These are phyloP conservation scores for Neonectria coccinea DNA, from an alignment of 2,329 filamentous ascomycete genomes.

Conservation along the genomic window DNA sequence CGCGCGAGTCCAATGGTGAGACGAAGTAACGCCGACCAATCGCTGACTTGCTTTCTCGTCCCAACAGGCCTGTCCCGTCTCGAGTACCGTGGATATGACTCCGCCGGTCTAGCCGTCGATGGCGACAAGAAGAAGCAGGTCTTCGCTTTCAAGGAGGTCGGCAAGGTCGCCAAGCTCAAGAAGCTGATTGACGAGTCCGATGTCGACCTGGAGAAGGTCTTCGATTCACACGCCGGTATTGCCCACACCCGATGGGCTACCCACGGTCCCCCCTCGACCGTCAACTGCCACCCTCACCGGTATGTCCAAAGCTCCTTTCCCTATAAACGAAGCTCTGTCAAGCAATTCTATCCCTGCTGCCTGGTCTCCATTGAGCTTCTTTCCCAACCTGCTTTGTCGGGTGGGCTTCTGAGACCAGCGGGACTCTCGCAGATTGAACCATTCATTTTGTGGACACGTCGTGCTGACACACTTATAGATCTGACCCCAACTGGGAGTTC, in stretches of 20 bases:
- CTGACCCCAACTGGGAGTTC: constrained; percentile 96
- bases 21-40: constrained; percentile 41
- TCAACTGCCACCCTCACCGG: constrained; percentile 99
- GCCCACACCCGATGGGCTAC: constrained; percentile 99
- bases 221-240: constrained; percentile 98
- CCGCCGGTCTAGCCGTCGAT: constrained; percentile 93
- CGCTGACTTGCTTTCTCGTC: constrained; percentile 34
- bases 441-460: constrained; percentile 14
- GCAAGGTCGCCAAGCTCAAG: constrained; percentile 98
- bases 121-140: constrained; percentile 99
- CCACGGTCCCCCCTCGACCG: constrained; percentile 90
- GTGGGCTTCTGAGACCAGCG: neutral
- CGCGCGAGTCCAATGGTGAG: constrained; percentile 43
- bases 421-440: neutral
- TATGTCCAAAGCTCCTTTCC: constrained; percentile 58
- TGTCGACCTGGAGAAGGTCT: constrained; percentile 89
- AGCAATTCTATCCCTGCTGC: constrained; percentile 6
- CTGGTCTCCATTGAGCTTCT: neutral
- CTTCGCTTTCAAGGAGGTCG: constrained; percentile 97
- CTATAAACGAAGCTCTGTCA: constrained; percentile 10
- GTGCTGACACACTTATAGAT: constrained; percentile 65
- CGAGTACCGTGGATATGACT: constrained; percentile 99
- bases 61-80: constrained; percentile 86
- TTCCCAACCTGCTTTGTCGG: neutral
- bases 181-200: constrained; percentile 87